phyloP scores from a whole-genome alignment of 371 early-diverging fungal genomes.

The Mucor racemosus region DNA sequence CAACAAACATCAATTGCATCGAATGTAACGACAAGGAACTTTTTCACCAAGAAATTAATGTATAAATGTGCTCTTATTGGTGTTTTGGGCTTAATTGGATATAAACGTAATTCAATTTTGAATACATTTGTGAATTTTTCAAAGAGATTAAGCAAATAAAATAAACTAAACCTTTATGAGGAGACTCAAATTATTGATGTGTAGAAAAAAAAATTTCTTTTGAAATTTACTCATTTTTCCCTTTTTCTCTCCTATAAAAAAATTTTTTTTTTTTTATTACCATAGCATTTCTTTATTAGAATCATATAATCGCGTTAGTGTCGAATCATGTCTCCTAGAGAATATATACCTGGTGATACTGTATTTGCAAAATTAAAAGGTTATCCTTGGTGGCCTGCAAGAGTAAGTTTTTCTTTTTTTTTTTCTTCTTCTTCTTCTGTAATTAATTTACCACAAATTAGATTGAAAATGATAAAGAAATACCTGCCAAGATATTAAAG shows the following conservation, averaged over 20 bases:
- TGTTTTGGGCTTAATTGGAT: conserved; percentile 6
- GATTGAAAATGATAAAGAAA: conserved; percentile 56
- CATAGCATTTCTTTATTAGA: not conserved
- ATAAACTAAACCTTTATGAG: not conserved
- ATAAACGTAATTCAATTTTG: not conserved
- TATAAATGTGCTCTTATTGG: conserved; percentile 9
- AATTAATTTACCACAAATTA: conserved; percentile 16
- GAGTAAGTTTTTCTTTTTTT: conserved; percentile 48
- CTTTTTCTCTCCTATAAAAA: conserved; percentile 12
- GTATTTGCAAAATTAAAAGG: conserved; percentile 74
- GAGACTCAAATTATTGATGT: not conserved
- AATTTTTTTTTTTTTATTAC: conserved; percentile 2
- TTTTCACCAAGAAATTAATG: not conserved
- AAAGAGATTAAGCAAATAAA: conserved; percentile 7
- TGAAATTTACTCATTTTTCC: not conserved
- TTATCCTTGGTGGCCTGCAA: conserved; percentile 77
- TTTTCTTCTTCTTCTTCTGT: not conserved
- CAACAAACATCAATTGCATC: not conserved
- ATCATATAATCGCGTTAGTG: not conserved
- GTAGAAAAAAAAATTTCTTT: conserved; percentile 13
- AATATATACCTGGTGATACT: conserved; percentile 57
- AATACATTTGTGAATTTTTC: conserved; percentile 9
- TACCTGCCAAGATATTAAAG: conserved; percentile 54
- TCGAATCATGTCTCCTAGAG: conserved; percentile 19
- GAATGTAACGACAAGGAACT: not conserved